Base-by-base conservation (phyloP, 2,329 filamentous ascomycete genomes). In the Claviceps sp. region DNA sequence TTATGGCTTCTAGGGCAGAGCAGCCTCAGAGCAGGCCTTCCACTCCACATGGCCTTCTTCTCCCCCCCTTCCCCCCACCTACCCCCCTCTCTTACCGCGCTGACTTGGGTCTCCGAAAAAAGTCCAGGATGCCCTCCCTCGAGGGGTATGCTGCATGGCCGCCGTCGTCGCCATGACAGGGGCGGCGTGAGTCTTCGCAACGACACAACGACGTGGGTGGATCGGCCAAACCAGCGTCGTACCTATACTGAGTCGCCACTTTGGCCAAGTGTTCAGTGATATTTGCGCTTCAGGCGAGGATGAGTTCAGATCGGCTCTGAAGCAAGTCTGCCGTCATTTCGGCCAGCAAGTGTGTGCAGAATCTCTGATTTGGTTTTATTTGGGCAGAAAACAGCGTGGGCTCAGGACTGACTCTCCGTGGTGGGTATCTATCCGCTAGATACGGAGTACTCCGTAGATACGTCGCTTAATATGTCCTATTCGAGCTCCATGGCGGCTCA, bases 131-230 rank as follows among this genome's bases (percentile, higher is more conserved):
- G 30, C 4, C 8, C 6, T n/a, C 11, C 22, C 11, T 24, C 42
- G 8, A 44, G 18, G 13, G 22, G 42, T 24, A 44, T 16, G 9
- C 4, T 14, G 22, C 22, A 24, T 24, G 20, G 41, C 11, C 9
- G 30, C n/a, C n/a, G 13, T 48, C 34, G 46, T 18, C 6, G 30
- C 7, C 34, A 9, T 48, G 47, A 14, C 37, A 40, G 47, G 47
- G 55, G 61, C 57, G 30, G 30, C 30, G 30, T 34, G 30, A 34
- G 57, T 54, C 51, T 45, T 45, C 43, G 52, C 45, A 26, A 57
- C 55, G 56, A 61, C 30, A 63, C 56, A 60, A 56, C 56, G 61
- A 63, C 56, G 63, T 63, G 62, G 53, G 53, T 59, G 57, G 54
- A 65, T 58, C 63, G 64, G 58, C 43, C 48, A 41, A 38, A 37